Percentiles rank a stretch among this genome's conserved stretches.
phyloP scores from a whole-genome alignment of 148 eudicot species.

The Spergularia marina region DNA sequence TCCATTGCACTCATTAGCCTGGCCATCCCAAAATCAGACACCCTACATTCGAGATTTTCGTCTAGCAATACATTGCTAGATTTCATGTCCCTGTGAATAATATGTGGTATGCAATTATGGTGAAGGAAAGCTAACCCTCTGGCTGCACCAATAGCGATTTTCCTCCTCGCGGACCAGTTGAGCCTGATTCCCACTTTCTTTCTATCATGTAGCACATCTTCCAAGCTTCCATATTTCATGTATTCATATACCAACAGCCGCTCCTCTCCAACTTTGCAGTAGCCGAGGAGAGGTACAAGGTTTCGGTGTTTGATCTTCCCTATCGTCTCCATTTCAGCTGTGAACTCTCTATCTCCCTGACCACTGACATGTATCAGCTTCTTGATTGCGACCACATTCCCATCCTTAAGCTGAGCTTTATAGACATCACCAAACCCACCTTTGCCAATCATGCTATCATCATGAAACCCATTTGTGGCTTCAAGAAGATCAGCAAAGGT shows the following conservation, averaged over 20 bases:
- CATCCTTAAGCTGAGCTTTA: slow-evolving; percentile 81
- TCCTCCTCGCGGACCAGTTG: slow-evolving; percentile 69
- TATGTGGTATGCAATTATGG: slow-evolving; percentile 80
- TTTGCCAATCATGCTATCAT: slow-evolving; percentile 65
- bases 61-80: slow-evolving; percentile 86
- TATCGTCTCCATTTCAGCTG: slow-evolving; percentile 89
- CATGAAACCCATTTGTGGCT: slow-evolving; percentile 84
- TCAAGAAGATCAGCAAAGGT: slow-evolving; percentile 84
- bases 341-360: slow-evolving; percentile 90
- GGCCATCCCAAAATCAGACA: slow-evolving; percentile 95
- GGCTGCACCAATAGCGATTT: slow-evolving; percentile 84
- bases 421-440: slow-evolving; percentile 97
- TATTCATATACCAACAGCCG: slow-evolving; percentile 81
- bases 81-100: slow-evolving; percentile 91
- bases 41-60: slow-evolving; percentile 73
- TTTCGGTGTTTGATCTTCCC: slow-evolving; percentile 87
- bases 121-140: slow-evolving; percentile 86
- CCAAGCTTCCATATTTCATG: slow-evolving; percentile 88
- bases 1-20: slow-evolving; percentile 86
- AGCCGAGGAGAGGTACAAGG: slow-evolving; percentile 81
- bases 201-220: slow-evolving; percentile 68
- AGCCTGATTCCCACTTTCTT: slow-evolving; percentile 62
- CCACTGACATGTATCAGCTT: slow-evolving; percentile 80
- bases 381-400: slow-evolving; percentile 80
- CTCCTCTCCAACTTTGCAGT: slow-evolving; percentile 93